phyloP scores from a whole-genome alignment of 768 basidiomycete species.

The Scleroderma bovista region DNA sequence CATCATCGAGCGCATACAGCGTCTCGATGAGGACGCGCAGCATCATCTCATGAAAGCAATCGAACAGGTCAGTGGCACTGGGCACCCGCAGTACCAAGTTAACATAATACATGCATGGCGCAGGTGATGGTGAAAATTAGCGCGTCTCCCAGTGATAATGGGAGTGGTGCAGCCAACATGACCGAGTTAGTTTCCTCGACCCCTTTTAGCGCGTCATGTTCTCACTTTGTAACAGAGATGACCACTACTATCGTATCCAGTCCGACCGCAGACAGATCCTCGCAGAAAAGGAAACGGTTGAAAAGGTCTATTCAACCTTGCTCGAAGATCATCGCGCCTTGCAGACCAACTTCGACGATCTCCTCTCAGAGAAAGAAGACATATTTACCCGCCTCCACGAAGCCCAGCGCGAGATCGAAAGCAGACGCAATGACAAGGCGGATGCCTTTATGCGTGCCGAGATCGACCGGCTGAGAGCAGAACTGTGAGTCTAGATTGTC shows the following conservation, averaged over 20 bases:
- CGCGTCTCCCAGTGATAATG: conserved; percentile 40
- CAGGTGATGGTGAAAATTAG: conserved; percentile 77
- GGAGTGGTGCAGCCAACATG: conserved; percentile 57
- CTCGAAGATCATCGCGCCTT: conserved; percentile 70
- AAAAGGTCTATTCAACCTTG: conserved; percentile 73
- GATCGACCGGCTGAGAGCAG: conserved; percentile 72
- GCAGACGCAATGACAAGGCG: conserved; percentile 58
- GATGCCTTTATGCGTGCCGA: conserved; percentile 76
- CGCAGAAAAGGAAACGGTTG: conserved; percentile 81
- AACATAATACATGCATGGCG: not conserved
- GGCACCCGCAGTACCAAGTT: not conserved
- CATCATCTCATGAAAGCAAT: conserved; percentile 90
- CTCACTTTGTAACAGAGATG: conserved; percentile 51
- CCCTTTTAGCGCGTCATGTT: conserved; percentile 5
- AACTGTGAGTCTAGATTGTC: conserved; percentile 60
- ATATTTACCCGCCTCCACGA: conserved; percentile 57
- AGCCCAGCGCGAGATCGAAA: conserved; percentile 53
- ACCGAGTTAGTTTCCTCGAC: conserved; percentile 61
- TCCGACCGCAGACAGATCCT: conserved; percentile 72
- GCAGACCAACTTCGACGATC: conserved; percentile 75
- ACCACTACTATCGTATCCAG: conserved; percentile 84
- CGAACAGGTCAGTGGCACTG: conserved; percentile 62
- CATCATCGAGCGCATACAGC: conserved; percentile 86
- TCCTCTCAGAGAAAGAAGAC: conserved; percentile 74
- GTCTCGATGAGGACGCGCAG: conserved; percentile 76